These are phyloP conservation scores for Chlamydomonas sp. DNA, from an alignment of 139 green algal genomes.

Conservation along the genomic window DNA sequence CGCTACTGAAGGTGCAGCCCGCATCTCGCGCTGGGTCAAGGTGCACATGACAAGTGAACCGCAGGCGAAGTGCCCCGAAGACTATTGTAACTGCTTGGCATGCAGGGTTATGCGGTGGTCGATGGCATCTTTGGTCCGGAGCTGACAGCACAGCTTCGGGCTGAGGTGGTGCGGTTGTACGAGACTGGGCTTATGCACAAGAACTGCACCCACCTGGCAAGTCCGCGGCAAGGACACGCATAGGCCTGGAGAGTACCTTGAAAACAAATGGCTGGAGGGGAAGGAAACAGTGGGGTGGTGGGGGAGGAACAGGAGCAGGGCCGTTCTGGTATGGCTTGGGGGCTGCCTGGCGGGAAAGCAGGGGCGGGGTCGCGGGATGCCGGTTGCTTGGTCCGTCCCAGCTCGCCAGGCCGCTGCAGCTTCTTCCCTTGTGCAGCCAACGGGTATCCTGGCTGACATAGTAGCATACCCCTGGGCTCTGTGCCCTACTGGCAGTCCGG, in stretches of 20 bases:
- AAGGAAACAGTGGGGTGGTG: not conserved
- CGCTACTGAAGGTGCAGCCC: not conserved
- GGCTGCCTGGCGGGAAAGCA: not conserved
- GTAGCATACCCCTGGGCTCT: not conserved
- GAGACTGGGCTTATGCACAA: slow-evolving; percentile 51
- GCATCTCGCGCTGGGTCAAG: not conserved
- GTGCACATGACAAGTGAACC: not conserved
- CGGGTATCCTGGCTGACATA: not conserved
- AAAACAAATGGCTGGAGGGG: not conserved
- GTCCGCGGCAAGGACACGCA: not conserved
- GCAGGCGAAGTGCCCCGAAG: not conserved
- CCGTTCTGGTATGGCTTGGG: not conserved
- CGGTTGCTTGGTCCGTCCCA: not conserved
- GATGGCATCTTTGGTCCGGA: slow-evolving; percentile 51
- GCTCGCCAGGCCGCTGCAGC: not conserved
- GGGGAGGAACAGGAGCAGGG: too few relatives aligned
- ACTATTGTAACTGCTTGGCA: not conserved
- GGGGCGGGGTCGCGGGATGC: not conserved
- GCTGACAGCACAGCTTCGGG: slow-evolving; percentile 21
- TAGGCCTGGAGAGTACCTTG: not conserved
- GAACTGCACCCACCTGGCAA: slow-evolving; percentile 78
- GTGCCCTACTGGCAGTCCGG: not conserved
- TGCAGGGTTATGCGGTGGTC: slow-evolving; percentile 68
- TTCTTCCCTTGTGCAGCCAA: not conserved
- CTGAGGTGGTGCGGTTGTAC: slow-evolving; percentile 53